Percentiles rank a stretch among this genome's conserved stretches.
These are phyloP conservation scores for Pseudogymnoascus verrucosus DNA, from an alignment of 2,329 filamentous ascomycete species.

Conservation along the genomic window DNA sequence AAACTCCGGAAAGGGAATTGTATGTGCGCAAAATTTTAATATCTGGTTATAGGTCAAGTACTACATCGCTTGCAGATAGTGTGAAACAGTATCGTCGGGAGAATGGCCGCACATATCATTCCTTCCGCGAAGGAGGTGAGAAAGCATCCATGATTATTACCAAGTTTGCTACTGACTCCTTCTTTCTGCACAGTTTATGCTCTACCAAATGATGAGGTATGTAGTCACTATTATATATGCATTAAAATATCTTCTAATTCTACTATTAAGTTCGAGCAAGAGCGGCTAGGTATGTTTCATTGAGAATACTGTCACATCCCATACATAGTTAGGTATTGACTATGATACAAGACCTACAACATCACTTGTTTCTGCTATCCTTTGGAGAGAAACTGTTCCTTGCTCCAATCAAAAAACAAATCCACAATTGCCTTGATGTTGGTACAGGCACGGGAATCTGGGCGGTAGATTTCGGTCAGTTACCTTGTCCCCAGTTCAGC, in stretches of 20 bases:
- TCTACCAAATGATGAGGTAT: slow-evolving; percentile 12
- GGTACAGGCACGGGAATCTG: slow-evolving; percentile 36
- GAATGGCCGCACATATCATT: slow-evolving; percentile 34
- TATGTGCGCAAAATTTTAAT: background rate
- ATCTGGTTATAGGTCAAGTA: slow-evolving; percentile 4
- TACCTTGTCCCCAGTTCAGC: background rate
- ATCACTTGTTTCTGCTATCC: slow-evolving; percentile 19
- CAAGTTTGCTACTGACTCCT: background rate
- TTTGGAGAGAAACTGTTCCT: slow-evolving; percentile 17
- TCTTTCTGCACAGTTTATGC: slow-evolving; percentile 9
- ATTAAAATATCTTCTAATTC: background rate
- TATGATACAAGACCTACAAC: slow-evolving; percentile 17
- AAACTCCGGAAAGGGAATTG: background rate
- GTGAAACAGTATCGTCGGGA: slow-evolving; percentile 32
- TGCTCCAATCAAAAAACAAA: slow-evolving; percentile 22
- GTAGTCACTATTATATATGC: background rate
- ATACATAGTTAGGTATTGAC: background rate
- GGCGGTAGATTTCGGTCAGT: slow-evolving; percentile 33
- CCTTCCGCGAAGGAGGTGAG: slow-evolving; percentile 19
- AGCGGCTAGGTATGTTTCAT: slow-evolving; percentile 9
- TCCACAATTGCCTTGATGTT: slow-evolving; percentile 31
- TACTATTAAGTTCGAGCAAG: background rate
- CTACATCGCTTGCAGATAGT: slow-evolving; percentile 25
- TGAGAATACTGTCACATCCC: background rate
- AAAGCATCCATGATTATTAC: background rate